Evolutionary conservation across 2,329 filamentous ascomycete genomes (phyloP), one percentile per base, ranked within the genome.

Genomic region (Fusarium siculi): DNA sequence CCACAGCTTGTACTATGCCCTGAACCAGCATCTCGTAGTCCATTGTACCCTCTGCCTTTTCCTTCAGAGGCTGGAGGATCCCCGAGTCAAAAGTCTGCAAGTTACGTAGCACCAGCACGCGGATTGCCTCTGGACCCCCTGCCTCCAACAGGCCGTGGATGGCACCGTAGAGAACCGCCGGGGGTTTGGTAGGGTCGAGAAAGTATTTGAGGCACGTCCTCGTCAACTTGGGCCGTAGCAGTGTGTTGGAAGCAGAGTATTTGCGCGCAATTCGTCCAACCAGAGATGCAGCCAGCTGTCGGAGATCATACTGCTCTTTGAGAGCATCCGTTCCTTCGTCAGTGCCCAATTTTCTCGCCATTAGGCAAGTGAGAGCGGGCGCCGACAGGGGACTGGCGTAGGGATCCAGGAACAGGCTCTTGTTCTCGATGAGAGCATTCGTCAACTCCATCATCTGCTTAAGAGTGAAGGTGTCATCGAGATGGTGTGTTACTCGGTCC

Each of bases 121-220:
- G 86, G 40, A 90, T 85, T 12, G 87, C 87, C 77, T 90, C 88
- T 28, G 87, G 84, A 0, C 88, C 95, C 32, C 95, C 94, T 30
- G 97, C 92, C 4, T 92, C 90, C 4, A 92, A 87, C 6, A 99
- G 85, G 3, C 95, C 96, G 36, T 91, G 89, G 28, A 99, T 88
- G 11, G 96, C 94, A 49, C 96, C 96, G 80, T 96, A 99, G 78
- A 97, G 93, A 3, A 96, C 92, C 4, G 93, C 91, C 0, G 95
- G 89, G 0, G 95, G 91, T 79, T 95, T 94, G 47, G 91, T 90
- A 0, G 94, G 93, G 78, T 98, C 95, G 36, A 99, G 88, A 81
- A 98, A 96, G 77, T 93, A 91, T 83, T 97, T 97, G 39, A 98
- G 88, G 78, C 95, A 98, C 0, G 95, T 96, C n/a, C 96, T 90